Evolutionary conservation across 1,284 basidiomycete genomes (phyloP).

Genomic region (Meripilus lineatus): DNA sequence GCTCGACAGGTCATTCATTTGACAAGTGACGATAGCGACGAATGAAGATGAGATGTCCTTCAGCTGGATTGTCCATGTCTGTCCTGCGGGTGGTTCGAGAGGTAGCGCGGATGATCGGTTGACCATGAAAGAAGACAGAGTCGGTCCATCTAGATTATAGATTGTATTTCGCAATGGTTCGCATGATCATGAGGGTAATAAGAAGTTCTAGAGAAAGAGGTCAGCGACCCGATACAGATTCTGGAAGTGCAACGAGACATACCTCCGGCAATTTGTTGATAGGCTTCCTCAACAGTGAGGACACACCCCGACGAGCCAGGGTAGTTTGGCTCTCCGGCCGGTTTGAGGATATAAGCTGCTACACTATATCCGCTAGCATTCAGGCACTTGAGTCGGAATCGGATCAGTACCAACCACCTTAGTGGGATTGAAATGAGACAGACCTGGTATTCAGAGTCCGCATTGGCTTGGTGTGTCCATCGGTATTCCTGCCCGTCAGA

Average conservation of each 20-base stretch:
- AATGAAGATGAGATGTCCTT: too few species aligned
- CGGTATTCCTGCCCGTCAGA: conserved; percentile 55
- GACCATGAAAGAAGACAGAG: background rate
- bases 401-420: background rate
- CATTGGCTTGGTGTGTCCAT: conserved; percentile 44
- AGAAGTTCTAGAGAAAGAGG: conserved; percentile 44
- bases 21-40: too few species aligned
- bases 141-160: conserved; percentile 25
- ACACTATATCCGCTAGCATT: conserved; percentile 46
- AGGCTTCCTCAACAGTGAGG: conserved; percentile 58
- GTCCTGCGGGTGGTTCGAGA: too few species aligned
- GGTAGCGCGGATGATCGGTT: background rate
- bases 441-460: conserved; percentile 58
- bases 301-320: conserved; percentile 50
- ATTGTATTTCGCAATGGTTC: conserved; percentile 52
- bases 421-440: conserved; percentile 15
- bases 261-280: conserved; percentile 51
- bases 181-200: conserved; percentile 57
- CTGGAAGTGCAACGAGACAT: conserved; percentile 16
- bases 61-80: too few species aligned
- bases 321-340: conserved; percentile 51
- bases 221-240: background rate
- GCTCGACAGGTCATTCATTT: too few species aligned
- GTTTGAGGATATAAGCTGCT: conserved; percentile 54
- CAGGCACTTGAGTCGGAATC: conserved; percentile 52